phyloP scores from a whole-genome alignment of 148 eudicot species.

The Dianthus caryophyllus region DNA sequence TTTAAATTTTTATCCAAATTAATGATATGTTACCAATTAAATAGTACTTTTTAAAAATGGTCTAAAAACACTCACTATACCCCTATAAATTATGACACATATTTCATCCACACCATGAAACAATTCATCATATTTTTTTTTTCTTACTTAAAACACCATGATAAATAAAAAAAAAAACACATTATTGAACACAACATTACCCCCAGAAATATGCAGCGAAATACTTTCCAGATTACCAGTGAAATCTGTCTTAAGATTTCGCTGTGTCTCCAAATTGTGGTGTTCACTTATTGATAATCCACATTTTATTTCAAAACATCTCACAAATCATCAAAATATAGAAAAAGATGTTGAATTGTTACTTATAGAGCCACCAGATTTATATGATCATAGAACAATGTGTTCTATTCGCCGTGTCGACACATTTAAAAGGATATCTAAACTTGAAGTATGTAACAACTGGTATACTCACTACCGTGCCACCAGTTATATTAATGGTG shows the following conservation, averaged over 20 bases:
- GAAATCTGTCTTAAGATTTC: conserved; percentile 4
- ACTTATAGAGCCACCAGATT: conserved; percentile 1
- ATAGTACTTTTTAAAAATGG: background rate
- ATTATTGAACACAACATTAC: background rate
- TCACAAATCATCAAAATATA: conserved; percentile 1
- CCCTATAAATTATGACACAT: background rate
- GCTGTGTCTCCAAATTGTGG: conserved; percentile 18
- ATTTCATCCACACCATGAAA: background rate
- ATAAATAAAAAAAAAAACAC: background rate
- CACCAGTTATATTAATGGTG: conserved; percentile 12
- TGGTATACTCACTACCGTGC: conserved; percentile 8
- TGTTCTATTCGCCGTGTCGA: conserved; percentile 8
- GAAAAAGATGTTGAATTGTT: background rate
- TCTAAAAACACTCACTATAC: background rate
- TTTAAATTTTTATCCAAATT: background rate
- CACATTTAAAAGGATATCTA: conserved; percentile 13
- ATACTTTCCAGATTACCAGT: conserved; percentile 10
- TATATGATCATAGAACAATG: background rate
- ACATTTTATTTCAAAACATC: background rate
- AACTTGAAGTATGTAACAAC: background rate
- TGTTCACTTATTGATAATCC: conserved; percentile 14
- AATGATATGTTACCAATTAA: background rate
- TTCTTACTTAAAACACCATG: background rate
- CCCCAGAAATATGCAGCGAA: conserved; percentile 1
- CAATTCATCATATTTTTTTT: too few species aligned